Base-by-base conservation (phyloP, 208 protist genomes). In the Leishmania aethiopica region DNA sequence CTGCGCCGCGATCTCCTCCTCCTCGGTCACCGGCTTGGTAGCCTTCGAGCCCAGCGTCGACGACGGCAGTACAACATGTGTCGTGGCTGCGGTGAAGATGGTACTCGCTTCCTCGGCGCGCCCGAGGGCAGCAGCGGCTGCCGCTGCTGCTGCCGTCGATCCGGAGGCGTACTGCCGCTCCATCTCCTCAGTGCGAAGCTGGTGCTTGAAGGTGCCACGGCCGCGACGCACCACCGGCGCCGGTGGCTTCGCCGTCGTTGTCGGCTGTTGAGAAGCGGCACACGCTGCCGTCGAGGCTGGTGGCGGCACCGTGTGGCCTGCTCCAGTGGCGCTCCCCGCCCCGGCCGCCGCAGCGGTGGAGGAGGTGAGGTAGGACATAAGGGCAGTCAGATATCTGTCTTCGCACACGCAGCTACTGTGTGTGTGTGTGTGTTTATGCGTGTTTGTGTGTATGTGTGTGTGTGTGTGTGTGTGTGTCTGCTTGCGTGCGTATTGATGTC, bases 141-240 rank as follows among this genome's bases (percentile, higher is more conserved):
- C 40, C 42, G 72, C 75, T 57, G 70, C 70, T 28, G 75, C 75
- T 13, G 73, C 73, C 35, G 59, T 35, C 53, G 75, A 42, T 37
- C 62, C 77, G 17, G 45, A 72, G 17, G 62, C 64, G 47, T 57
- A 77, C 80, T 87, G 64, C 84, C 53, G 82, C 77, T 89, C 81
- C 37, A 87, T 82, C 57, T 92, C 85, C 32, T 97, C 94, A 2
- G 91, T 94, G 72, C 89, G 94, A 40, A 97, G 88, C 42, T 88
- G 86, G 66, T 90, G 88, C 42, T 85, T 84, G 75, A 96, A 95
- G 37, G 86, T 91, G 10, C 94, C 94, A 17, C 94, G 90, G 2
- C 94, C 94, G 28, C 92, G 89, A 55, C 94, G 92, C 45, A 93
- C 85, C 3, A 88, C 81, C 37, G 87, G 73, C 3, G 84, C 79